Base-by-base conservation (phyloP, 78 protist species). In the slime mould (Dictyostelium discoideum) region DNA sequence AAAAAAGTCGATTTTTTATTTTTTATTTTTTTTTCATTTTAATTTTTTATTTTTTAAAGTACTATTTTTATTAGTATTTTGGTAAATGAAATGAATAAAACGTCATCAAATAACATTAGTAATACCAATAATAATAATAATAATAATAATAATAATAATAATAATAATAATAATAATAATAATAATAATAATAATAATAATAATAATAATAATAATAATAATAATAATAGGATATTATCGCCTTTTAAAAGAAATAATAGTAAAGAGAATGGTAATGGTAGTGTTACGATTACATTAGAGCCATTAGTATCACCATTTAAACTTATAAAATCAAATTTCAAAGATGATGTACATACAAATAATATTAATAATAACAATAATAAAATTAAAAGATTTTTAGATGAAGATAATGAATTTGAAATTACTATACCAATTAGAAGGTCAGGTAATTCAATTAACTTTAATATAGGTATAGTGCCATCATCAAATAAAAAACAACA, bases 221-320 rank as follows among this genome's bases (percentile, higher is more conserved):
- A 16, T 16, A 54, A 54, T 14, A 54, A 54, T 54, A 54, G 65
- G 65, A 54, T 54, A 54, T 16, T 3, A 54, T 54, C 65, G 2
- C 65, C 65, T 14, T 54, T 54, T 54, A 54, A 54, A 54, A 54
- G 65, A 54, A 54, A 1, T 54, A 54, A 54, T 16, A 54, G n/a
- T 16, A 54, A 5, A 54, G 65, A 54, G 18, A 54, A 54, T 54
- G 65, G 65, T 3, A 54, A 16, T 54, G n/a, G 65, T 10, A 54
- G 65, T 54, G 65, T 54, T 3, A 67, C 76, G 6, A 67, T 67
- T 24, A 67, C 82, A 37, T 76, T 76, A 5, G 82, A 76, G 20
- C 82, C 82, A 76, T 16, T 76, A 39, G 40, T 76, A 39, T 76
- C 82, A 39, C 82, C 82, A 18, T 76, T 76, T 39, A 76, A 76